phyloP scores from a whole-genome alignment of 2,329 filamentous ascomycete genomes.

The Dactylellina parvicollis region DNA sequence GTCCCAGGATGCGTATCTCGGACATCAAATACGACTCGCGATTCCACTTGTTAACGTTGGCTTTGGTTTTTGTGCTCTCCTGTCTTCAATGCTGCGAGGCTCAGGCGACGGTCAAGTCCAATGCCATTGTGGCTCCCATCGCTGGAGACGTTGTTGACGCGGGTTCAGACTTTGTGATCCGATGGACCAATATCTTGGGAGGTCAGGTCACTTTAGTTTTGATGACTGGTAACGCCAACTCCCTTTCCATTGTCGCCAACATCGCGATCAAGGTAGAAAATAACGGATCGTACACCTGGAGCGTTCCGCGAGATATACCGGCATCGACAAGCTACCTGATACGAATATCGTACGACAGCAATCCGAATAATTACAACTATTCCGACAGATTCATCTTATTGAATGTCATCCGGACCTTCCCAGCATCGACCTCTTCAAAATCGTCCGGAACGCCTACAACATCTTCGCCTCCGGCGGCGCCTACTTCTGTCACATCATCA shows the following conservation, averaged over 20 bases:
- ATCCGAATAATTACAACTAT: constrained; percentile 33
- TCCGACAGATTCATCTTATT: constrained; percentile 24
- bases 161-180: constrained; percentile 12
- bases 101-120: no score
- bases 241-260: no score
- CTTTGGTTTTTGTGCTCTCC: no score
- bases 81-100: no score
- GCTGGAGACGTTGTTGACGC: constrained; percentile 8
- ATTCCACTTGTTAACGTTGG: no score
- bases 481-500: neutral
- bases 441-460: neutral
- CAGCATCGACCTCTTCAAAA: neutral
- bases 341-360: constrained; percentile 34
- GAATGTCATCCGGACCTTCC: no score
- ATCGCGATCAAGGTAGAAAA: constrained; percentile 6
- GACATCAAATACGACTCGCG: no score
- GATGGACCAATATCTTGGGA: constrained; percentile 30
- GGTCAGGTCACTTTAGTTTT: constrained; percentile 4
- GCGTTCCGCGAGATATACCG: constrained; percentile 1
- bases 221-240: no score
- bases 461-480: neutral
- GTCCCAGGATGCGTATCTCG: no score
- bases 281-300: constrained; percentile 24
- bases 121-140: constrained; percentile 27
- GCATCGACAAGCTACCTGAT: constrained; percentile 1